Evolutionary conservation across 192 early-diverging fungal species (phyloP).

Genomic region (Dispira simplex): DNA sequence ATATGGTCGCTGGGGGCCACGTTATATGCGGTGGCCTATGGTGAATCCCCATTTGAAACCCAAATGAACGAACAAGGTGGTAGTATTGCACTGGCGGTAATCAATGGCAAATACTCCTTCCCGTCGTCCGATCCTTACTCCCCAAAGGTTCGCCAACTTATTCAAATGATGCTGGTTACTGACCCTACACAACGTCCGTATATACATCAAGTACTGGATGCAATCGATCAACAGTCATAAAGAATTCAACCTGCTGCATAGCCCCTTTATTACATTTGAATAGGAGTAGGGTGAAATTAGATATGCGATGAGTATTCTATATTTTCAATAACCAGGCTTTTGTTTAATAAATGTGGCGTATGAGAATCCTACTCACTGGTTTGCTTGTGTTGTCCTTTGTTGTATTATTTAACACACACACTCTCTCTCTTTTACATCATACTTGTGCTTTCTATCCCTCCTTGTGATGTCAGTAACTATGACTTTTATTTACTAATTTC

Average conservation of each 20-base stretch:
- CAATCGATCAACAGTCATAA: conserved; percentile 11
- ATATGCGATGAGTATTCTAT: too few species aligned
- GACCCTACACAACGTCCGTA: conserved; percentile 39
- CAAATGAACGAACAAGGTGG: conserved; percentile 48
- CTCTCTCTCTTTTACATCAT: too few species aligned
- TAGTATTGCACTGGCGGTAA: conserved; percentile 51
- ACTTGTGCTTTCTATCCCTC: too few species aligned
- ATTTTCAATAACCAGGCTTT: too few species aligned
- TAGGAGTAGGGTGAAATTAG: too few species aligned
- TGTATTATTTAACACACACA: too few species aligned
- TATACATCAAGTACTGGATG: conserved; percentile 35
- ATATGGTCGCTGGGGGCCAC: conserved; percentile 67
- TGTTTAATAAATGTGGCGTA: too few species aligned
- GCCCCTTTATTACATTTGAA: too few species aligned
- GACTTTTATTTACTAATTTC: too few species aligned
- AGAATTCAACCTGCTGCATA: not conserved
- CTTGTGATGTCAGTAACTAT: too few species aligned
- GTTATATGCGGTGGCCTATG: conserved; percentile 54
- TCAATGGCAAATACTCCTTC: conserved; percentile 41
- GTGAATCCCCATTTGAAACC: conserved; percentile 52
- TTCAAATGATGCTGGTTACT: conserved; percentile 41
- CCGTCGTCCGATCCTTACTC: conserved; percentile 37
- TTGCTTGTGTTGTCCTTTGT: too few species aligned
- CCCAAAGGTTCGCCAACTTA: conserved; percentile 27
- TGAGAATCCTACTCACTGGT: too few species aligned